Evolutionary conservation across 495 filamentous ascomycete species (phyloP).

Genomic region (Xylaria bambusicola): DNA sequence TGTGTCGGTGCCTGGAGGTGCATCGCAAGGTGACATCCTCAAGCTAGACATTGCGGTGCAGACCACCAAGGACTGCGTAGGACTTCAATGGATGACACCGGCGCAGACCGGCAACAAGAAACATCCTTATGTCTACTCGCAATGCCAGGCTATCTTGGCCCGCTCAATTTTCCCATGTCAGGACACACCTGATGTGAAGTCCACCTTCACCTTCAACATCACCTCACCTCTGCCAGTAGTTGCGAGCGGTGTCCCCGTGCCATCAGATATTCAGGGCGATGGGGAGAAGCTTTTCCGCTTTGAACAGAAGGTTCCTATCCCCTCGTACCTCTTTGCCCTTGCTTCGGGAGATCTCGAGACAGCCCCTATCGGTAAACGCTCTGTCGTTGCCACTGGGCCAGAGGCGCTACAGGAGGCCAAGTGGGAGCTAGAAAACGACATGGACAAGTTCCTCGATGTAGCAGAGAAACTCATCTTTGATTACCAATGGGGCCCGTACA

Average conservation of each 20-base stretch:
- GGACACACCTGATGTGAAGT: constrained; percentile 94
- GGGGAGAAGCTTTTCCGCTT: constrained; percentile 72
- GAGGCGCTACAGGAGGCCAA: constrained; percentile 81
- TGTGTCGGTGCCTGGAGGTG: constrained; percentile 65
- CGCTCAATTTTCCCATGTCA: constrained; percentile 94
- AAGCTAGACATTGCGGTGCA: constrained; percentile 59
- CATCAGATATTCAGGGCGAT: constrained; percentile 48
- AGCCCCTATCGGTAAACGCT: constrained; percentile 82
- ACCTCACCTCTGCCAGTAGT: constrained; percentile 83
- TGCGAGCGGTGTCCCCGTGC: constrained; percentile 77
- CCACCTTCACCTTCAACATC: constrained; percentile 84
- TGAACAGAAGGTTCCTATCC: constrained; percentile 86
- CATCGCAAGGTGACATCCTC: constrained; percentile 61
- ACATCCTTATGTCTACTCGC: constrained; percentile 95
- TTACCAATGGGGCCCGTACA: constrained; percentile 93
- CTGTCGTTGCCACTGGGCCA: constrained; percentile 79
- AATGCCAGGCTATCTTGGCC: constrained; percentile 95
- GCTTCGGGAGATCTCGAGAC: constrained; percentile 86
- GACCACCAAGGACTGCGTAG: constrained; percentile 86
- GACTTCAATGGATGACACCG: constrained; percentile 88
- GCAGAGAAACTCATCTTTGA: constrained; percentile 87
- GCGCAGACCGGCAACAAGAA: constrained; percentile 91
- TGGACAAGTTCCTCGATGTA: constrained; percentile 84
- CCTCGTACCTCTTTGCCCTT: constrained; percentile 89
- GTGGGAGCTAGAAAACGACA: constrained; percentile 87